A percentile compares a stretch with the other conserved stretches of the same genome.
Conservation (phyloP, 306 rosid genomes). For the Citrullus colocynthis region DNA sequence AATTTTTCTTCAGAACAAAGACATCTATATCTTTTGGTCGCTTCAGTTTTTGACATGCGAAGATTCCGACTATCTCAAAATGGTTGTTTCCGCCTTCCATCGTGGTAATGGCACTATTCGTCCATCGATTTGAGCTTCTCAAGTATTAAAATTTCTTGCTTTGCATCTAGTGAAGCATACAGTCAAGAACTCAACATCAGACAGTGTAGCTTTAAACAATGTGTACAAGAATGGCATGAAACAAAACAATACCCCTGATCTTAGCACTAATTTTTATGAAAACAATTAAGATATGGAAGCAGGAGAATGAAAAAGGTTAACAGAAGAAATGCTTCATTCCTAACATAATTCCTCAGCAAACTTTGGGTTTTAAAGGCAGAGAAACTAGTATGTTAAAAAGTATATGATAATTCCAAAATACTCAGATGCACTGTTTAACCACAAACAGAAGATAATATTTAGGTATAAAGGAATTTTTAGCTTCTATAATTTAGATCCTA, state of each 20-base stretch:
- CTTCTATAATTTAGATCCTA: neutral
- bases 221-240: conserved; percentile 8
- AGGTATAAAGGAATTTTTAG: neutral
- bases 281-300: neutral
- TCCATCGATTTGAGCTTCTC: conserved; percentile 50
- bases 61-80: too few species aligned
- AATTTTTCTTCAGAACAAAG: neutral
- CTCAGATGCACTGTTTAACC: neutral
- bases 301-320: neutral
- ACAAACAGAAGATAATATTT: neutral
- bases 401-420: neutral
- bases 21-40: neutral
- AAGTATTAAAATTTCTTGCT: conserved; percentile 62
- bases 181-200: conserved; percentile 23
- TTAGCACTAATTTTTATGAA: neutral
- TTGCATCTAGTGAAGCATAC: conserved; percentile 32
- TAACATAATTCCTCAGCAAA: neutral
- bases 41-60: neutral
- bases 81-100: neutral
- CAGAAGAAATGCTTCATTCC: neutral
- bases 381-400: neutral
- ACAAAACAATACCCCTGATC: neutral
- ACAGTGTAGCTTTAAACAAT: neutral
- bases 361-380: neutral
- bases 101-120: neutral